These are phyloP conservation scores for Zymoseptoria tritici DNA, from an alignment of 2,329 filamentous ascomycete genomes.

Conservation along the genomic window DNA sequence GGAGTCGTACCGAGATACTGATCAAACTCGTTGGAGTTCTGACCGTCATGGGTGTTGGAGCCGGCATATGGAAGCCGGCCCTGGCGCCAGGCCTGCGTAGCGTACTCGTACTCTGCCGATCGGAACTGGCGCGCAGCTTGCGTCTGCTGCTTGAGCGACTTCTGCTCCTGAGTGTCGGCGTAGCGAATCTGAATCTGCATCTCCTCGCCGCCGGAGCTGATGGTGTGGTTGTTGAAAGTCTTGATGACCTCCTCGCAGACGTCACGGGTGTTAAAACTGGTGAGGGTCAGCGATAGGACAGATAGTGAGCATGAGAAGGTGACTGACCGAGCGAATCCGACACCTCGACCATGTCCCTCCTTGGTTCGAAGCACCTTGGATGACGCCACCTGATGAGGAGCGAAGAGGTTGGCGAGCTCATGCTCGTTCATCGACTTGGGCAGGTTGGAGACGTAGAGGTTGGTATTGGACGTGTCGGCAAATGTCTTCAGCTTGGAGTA, in stretches of 20 bases:
- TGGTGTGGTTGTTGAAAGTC: constrained; percentile 67
- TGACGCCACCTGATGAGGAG: constrained; percentile 75
- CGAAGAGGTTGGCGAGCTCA: constrained; percentile 70
- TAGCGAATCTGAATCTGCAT: constrained; percentile 88
- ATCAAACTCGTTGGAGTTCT: constrained; percentile 31
- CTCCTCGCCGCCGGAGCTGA: constrained; percentile 60
- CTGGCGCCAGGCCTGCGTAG: constrained; percentile 28
- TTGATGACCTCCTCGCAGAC: constrained; percentile 84
- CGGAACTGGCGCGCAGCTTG: constrained; percentile 92
- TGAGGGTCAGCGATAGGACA: constrained; percentile 10
- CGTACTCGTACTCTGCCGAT: constrained; percentile 72
- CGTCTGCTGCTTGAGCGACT: constrained; percentile 91
- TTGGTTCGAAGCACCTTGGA: constrained; percentile 91
- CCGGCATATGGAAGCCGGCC: constrained; percentile 24
- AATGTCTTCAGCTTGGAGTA: constrained; percentile 95
- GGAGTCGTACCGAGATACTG: constrained; percentile 28
- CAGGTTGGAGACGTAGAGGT: constrained; percentile 95
- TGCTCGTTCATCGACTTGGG: constrained; percentile 88
- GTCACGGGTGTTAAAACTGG: constrained; percentile 80
- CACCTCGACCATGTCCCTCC: constrained; percentile 79
- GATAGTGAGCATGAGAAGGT: constrained; percentile 2
- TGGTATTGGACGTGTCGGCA: constrained; percentile 81
- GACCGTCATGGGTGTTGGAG: constrained; percentile 17
- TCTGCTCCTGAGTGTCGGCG: constrained; percentile 93
- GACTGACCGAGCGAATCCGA: constrained; percentile 87